Percentiles rank a stretch among this genome's conserved stretches.
Evolutionary conservation across 306 rosid genomes (phyloP).

Genomic region (Aeschynomene evenia): DNA sequence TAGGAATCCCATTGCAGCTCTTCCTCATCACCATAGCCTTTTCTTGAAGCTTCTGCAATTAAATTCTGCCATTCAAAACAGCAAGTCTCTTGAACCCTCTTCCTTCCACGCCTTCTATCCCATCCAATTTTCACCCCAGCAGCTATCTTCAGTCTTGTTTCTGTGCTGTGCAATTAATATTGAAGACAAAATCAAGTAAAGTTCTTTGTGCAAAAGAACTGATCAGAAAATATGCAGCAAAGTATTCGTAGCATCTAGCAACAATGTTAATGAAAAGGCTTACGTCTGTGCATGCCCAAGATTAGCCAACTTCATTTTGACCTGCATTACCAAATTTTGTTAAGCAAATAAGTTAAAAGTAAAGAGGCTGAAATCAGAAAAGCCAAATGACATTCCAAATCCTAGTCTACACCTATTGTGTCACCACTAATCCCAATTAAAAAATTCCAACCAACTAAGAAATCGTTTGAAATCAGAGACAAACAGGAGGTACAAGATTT

Average conservation of each 20-base stretch:
- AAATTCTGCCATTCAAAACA: constrained; percentile 78
- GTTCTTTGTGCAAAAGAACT: background rate
- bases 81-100: constrained; percentile 66
- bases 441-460: constrained; percentile 1
- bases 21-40: constrained; percentile 65
- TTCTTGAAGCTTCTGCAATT: constrained; percentile 80
- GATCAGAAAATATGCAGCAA: background rate
- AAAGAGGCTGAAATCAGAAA: background rate
- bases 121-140: constrained; percentile 73
- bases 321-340: constrained; percentile 54
- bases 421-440: background rate
- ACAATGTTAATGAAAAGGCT: constrained; percentile 27
- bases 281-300: constrained; percentile 93
- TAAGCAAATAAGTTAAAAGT: constrained; percentile 7
- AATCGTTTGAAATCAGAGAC: constrained; percentile 7
- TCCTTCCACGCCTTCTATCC: constrained; percentile 60
- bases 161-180: constrained; percentile 53
- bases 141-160: constrained; percentile 77
- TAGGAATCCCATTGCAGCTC: constrained; percentile 88
- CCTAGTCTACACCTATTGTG: background rate
- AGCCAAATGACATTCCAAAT: constrained; percentile 1
- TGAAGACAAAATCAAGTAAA: constrained; percentile 17
- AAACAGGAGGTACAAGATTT: background rate
- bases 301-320: constrained; percentile 77
- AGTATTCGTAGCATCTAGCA: constrained; percentile 19